Evolutionary conservation across 306 rosid genomes (phyloP).

Genomic region (Cyclanthera cordifolia): DNA sequence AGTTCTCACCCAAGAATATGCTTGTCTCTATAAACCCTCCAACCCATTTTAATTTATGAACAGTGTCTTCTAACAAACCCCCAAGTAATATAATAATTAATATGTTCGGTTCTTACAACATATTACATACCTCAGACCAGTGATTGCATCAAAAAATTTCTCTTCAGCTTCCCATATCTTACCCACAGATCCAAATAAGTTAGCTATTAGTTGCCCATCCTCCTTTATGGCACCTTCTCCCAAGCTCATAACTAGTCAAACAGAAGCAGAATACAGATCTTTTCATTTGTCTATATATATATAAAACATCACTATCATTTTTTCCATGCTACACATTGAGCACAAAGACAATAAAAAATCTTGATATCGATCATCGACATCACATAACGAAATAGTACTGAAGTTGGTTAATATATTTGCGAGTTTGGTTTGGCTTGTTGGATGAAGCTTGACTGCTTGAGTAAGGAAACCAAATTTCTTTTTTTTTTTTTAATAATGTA

Average conservation of each 20-base stretch:
- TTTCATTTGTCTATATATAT: too few relatives aligned
- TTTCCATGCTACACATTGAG: background rate
- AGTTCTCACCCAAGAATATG: background rate
- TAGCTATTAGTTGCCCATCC: too few relatives aligned
- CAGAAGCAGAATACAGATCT: too few relatives aligned
- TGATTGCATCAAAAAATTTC: conserved; percentile 75
- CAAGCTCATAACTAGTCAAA: too few relatives aligned
- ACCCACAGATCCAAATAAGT: conserved; percentile 77
- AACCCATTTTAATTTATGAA: background rate
- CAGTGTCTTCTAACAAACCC: background rate
- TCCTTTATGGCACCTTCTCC: conserved; percentile 32
- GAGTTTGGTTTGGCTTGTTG: background rate
- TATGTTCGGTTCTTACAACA: background rate
- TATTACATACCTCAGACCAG: conserved; percentile 69
- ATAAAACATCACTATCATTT: background rate
- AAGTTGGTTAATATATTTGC: background rate
- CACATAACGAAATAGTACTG: background rate
- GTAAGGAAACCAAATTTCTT: too few relatives aligned
- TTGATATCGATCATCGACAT: background rate
- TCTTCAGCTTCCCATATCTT: conserved; percentile 85
- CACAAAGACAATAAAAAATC: background rate
- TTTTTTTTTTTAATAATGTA: too few relatives aligned
- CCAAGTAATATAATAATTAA: background rate
- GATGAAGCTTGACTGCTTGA: background rate
- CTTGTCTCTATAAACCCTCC: background rate